Percentiles rank a stretch among this genome's conserved stretches.
Conservation (phyloP, 2,329 filamentous ascomycete genomes). For the Xylariales sp. region DNA sequence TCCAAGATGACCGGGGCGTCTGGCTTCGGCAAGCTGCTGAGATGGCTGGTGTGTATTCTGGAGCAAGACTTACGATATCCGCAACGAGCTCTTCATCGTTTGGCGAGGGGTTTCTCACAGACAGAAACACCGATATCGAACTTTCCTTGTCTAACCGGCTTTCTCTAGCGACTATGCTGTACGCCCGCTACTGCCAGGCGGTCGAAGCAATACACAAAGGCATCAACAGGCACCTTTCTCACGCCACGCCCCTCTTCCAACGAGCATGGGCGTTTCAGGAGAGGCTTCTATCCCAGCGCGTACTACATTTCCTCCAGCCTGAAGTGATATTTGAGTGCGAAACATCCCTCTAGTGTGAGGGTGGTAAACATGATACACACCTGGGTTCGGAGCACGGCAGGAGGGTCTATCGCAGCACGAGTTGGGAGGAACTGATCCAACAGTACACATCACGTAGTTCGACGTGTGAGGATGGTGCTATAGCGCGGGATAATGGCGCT, state of each 20-base stretch:
- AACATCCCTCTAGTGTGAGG: conserved; percentile 27
- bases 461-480: conserved; percentile 15
- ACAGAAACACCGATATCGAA: conserved; percentile 17
- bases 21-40: conserved; percentile 26
- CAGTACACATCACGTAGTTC: conserved; percentile 22
- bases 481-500: conserved; percentile 17
- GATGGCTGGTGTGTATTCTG: conserved; percentile 27
- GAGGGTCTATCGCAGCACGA: conserved; percentile 21
- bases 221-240: too few species aligned
- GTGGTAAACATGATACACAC: conserved; percentile 23
- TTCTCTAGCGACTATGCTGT: conserved; percentile 12
- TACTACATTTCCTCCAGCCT: conserved; percentile 23
- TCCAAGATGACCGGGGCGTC: conserved; percentile 21
- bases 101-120: conserved; percentile 16
- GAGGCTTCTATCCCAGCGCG: conserved; percentile 21
- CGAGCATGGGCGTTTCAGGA: conserved; percentile 30
- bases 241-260: conserved; percentile 5
- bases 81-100: conserved; percentile 23
- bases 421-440: conserved; percentile 22
- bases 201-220: conserved; percentile 18
- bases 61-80: conserved; percentile 26
- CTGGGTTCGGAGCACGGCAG: conserved; percentile 23
- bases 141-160: conserved; percentile 8
- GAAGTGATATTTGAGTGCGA: conserved; percentile 27
- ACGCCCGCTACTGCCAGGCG: conserved; percentile 21